These are phyloP conservation scores for Dissoconium aciculare DNA, from an alignment of 2,329 filamentous ascomycete genomes.

Conservation along the genomic window DNA sequence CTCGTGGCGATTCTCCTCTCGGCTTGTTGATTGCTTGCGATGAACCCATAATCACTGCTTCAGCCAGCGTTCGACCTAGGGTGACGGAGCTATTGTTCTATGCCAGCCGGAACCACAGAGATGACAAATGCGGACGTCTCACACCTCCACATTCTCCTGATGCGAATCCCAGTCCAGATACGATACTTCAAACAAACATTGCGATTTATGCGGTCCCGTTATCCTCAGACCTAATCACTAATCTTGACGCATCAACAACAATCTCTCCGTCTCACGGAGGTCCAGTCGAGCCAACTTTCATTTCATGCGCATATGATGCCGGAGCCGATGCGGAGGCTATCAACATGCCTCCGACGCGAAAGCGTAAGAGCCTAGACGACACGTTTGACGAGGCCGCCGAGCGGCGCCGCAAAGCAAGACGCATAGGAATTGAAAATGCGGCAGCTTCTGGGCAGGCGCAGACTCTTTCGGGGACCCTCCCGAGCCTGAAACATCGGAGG, in stretches of 20 bases:
- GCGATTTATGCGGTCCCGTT: slow-evolving; percentile 29
- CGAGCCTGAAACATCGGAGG: slow-evolving; percentile 20
- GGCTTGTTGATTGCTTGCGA: slow-evolving; percentile 10
- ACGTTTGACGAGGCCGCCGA: slow-evolving; percentile 35
- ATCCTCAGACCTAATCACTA: slow-evolving; percentile 29
- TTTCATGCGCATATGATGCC: no score
- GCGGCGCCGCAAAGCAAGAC: slow-evolving; percentile 28
- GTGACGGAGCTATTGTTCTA: slow-evolving; percentile 35
- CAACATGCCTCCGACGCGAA: slow-evolving; percentile 21
- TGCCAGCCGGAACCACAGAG: slow-evolving; percentile 20
- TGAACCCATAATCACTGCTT: background rate
- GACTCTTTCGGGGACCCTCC: slow-evolving; percentile 15
- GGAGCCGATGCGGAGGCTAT: slow-evolving; percentile 12
- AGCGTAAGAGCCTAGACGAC: slow-evolving; percentile 28
- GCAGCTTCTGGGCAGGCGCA: slow-evolving; percentile 28
- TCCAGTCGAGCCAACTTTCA: no score
- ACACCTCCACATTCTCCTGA: slow-evolving; percentile 25
- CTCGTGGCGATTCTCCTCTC: slow-evolving; percentile 10
- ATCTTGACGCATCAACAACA: no score
- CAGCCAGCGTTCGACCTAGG: slow-evolving; percentile 2
- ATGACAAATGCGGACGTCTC: slow-evolving; percentile 12
- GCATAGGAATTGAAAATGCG: slow-evolving; percentile 30
- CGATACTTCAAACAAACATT: no score
- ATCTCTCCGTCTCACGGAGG: no score
- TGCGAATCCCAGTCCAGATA: no score